Base-by-base conservation (phyloP, 179 eudicot genomes). In the Drosera spatulata region DNA sequence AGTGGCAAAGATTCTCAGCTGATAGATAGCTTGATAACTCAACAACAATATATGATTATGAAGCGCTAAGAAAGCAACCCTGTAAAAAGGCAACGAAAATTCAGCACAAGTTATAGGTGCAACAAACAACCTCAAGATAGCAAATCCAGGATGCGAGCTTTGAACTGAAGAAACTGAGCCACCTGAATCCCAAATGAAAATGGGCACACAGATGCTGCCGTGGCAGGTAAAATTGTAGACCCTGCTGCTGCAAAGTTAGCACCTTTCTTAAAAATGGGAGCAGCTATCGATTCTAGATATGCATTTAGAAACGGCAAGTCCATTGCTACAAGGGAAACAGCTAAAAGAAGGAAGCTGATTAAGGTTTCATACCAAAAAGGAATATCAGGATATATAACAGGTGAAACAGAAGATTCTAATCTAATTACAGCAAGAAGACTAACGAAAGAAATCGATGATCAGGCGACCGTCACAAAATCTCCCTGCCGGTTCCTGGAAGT, bases 381-480 rank as follows among this genome's bases (percentile, higher is more conserved):
- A 4, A 50, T 10, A 14, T 10, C 4, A 50, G 53, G 13, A 7
- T 14, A 50, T 4, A 50, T 0, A 49, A 49, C 11, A 49, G 58
- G 57, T 51, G 11, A 67, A 59, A 60, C 48, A 71, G 69, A 10
- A 53, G 58, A 43, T 39, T 33, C 9, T 4, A 22, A 41, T 15
- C 4, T 9, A 6, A 54, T 14, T 11, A 50, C 50, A 39, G 4
- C 0, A 5, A 14, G 48, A 42, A 39, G 68, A 45, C 64, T 73
- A 77, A 90, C 97, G 68, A 39, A 90, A 61, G 48, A 81, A 91
- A 61, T 91, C 96, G 0, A 83, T 56, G 67, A 91, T 88, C 46
- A 91, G 77, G 43, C 98, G 96, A 49, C 98, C 98, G 53, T 91
- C 98, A 53, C 84, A 85, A 72, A 78, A 91, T 61, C 98, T 71